Conservation (phyloP, 202 grass and related monocot species). For the Panicum hallii region DNA sequence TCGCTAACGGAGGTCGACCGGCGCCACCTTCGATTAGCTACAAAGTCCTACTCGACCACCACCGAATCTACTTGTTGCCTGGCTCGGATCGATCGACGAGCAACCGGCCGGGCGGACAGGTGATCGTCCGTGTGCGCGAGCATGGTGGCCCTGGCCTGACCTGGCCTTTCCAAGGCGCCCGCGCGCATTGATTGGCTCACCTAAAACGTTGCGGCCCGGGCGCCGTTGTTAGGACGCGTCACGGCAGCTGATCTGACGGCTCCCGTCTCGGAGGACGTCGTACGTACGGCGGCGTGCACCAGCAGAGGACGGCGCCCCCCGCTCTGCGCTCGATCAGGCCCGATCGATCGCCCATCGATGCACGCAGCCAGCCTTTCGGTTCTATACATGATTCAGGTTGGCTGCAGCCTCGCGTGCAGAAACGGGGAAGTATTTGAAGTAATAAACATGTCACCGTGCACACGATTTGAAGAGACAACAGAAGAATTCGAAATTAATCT, state of each 20-base stretch:
- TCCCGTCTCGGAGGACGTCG: not conserved
- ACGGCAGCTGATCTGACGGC: slow-evolving; percentile 34
- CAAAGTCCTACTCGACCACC: not conserved
- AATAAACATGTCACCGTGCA: too few relatives aligned
- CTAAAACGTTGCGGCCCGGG: too few relatives aligned
- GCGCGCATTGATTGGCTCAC: not conserved
- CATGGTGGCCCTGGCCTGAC: too few relatives aligned
- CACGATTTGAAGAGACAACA: too few relatives aligned
- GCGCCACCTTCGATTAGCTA: not conserved
- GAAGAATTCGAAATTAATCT: not conserved
- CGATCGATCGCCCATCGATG: not conserved
- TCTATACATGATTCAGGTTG: not conserved
- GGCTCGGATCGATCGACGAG: not conserved
- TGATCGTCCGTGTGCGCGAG: not conserved
- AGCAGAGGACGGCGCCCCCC: not conserved
- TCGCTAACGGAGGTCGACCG: too few relatives aligned
- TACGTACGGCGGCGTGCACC: not conserved
- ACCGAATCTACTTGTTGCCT: not conserved
- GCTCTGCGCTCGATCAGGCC: not conserved
- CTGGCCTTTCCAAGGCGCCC: not conserved
- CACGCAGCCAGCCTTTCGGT: not conserved
- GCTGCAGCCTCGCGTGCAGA: not conserved
- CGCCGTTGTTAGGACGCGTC: slow-evolving; percentile 13
- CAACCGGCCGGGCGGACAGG: not conserved
- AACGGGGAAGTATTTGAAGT: not conserved